Evolutionary conservation across 306 rosid species (phyloP).

Genomic region (Rosa persica): DNA sequence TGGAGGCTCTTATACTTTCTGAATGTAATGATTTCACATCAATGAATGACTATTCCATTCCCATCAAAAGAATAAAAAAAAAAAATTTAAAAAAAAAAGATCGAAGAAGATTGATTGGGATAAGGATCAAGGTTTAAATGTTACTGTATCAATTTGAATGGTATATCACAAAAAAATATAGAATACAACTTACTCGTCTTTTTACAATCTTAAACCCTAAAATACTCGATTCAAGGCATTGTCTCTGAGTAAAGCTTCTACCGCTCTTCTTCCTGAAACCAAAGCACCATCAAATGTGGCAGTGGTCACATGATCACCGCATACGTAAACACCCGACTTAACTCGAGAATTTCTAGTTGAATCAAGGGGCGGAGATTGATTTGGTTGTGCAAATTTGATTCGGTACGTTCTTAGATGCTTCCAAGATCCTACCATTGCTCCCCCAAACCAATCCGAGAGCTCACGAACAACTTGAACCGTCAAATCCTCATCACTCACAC

Average conservation of each 20-base stretch:
- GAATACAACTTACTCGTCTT: not conserved
- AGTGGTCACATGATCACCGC: constrained; percentile 77
- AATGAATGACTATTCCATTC: too few species aligned
- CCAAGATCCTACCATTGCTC: constrained; percentile 50
- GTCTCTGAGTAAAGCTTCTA: constrained; percentile 64
- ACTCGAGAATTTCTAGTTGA: constrained; percentile 48
- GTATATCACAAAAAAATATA: not conserved
- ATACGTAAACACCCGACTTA: constrained; percentile 55
- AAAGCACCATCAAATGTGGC: constrained; percentile 92
- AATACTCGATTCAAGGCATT: constrained; percentile 3
- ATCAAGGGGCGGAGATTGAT: constrained; percentile 71
- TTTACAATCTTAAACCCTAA: not conserved
- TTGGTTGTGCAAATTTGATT: constrained; percentile 76
- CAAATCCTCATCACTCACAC: constrained; percentile 41
- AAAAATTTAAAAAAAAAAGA: too few species aligned
- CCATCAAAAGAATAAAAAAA: too few species aligned
- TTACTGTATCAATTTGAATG: not conserved
- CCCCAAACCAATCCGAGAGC: constrained; percentile 66
- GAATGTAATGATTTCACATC: too few species aligned
- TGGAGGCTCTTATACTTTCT: too few species aligned
- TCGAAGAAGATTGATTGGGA: too few species aligned
- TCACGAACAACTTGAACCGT: constrained; percentile 48
- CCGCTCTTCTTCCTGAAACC: constrained; percentile 84
- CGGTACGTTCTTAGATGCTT: constrained; percentile 68
- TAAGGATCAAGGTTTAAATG: too few species aligned